Percentiles rank a stretch among this genome's conserved stretches.
These are phyloP conservation scores for Aquilaria yunnanensis DNA, from an alignment of 345 rosid species.

Conservation along the genomic window DNA sequence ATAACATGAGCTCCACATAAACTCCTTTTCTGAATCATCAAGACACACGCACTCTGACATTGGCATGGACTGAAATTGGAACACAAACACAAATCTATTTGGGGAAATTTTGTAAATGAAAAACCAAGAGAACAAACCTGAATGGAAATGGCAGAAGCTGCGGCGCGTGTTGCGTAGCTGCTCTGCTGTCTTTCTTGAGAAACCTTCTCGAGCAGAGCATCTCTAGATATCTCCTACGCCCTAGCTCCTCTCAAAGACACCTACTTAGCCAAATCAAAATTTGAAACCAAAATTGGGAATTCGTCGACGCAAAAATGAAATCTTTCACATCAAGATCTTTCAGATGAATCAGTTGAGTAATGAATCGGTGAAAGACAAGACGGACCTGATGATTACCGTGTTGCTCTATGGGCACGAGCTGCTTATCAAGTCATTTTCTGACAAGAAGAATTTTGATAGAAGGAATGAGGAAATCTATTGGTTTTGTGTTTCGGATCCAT, in stretches of 20 bases:
- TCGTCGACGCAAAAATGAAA: neutral
- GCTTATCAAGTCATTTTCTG: too few species aligned
- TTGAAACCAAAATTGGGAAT: neutral
- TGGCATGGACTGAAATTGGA: too few species aligned
- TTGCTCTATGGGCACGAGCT: constrained; percentile 39
- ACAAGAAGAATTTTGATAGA: too few species aligned
- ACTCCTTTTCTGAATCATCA: too few species aligned
- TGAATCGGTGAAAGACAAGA: neutral
- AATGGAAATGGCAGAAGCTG: constrained; percentile 15
- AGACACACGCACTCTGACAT: too few species aligned
- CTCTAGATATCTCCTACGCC: constrained; percentile 76
- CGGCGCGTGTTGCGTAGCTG: constrained; percentile 61
- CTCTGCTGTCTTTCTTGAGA: constrained; percentile 82
- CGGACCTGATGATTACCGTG: constrained; percentile 65
- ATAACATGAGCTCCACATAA: neutral
- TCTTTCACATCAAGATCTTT: neutral
- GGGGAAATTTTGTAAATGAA: too few species aligned
- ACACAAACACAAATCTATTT: too few species aligned
- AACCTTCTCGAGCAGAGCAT: constrained; percentile 85
- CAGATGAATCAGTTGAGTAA: neutral
- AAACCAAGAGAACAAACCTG: too few species aligned
- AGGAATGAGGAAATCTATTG: too few species aligned
- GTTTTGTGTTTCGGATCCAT: too few species aligned
- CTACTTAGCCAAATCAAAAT: constrained; percentile 28
- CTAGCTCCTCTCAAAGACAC: constrained; percentile 96